Base-by-base conservation (phyloP, 2,329 filamentous ascomycete species). In the Domatiomyces globalis region DNA sequence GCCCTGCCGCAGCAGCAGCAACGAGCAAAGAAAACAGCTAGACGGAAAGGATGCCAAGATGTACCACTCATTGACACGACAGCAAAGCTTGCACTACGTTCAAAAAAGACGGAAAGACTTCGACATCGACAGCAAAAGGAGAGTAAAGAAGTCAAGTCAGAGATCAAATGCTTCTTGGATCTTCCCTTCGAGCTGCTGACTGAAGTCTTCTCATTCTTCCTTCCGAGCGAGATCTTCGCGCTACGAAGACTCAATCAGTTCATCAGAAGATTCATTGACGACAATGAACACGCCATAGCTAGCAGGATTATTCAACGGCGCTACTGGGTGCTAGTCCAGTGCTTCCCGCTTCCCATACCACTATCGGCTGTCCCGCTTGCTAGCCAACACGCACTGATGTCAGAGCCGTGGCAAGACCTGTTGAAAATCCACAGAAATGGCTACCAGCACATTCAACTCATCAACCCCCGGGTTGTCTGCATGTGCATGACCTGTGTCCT, bases 401-500 rank as follows among this genome's bases (percentile, higher is more conserved):
- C 51, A 36, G 52, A 53, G 19, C 51, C 51, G 39, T 46, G 44
- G 45, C 45, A 47, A 29, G 20, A 22, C n/a, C 27, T 10, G 19
- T 10, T 47, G 17, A 48, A 54, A 20, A 56, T 60, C 39, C 58
- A 60, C 52, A 53, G 54, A 19, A 59, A 57, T 22, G 51, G 53
- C 4, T 60, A 60, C 44, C 57, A 60, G 36, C 58, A 60, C 42
- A 57, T 60, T 48, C 56, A 54, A 33, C 17, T 27, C 19, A 54
- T 59, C 33, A 56, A 60, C 25, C 56, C 58, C 2, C 47, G 39
- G 9, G 7, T 9, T 36, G 49, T 59, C 1, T 60, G 58, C 44
- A 59, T 56, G 5, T 60, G 58, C 45, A 58, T 59, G 55, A 58
- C 52, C 39, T 60, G 58, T 46, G 57, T 59, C 2, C 52, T 60